These are phyloP conservation scores for Bretziella fagacearum DNA, from an alignment of 2,329 filamentous ascomycete genomes.

Conservation along the genomic window DNA sequence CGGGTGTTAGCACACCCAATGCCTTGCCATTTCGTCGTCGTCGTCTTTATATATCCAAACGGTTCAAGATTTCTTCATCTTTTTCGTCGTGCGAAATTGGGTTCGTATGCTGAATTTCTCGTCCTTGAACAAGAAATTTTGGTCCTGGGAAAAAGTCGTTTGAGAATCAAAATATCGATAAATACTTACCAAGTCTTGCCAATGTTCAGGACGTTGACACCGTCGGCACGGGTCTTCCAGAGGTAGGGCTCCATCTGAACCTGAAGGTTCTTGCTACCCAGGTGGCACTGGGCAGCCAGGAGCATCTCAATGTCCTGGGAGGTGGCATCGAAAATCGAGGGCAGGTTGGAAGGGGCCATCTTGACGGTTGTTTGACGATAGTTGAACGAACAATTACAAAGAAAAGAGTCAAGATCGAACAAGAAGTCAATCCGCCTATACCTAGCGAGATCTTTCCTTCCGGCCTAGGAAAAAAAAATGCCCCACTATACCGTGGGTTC, in stretches of 20 bases:
- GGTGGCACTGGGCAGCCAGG: conserved; percentile 87
- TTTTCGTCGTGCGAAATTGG: neutral
- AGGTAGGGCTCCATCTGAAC: conserved; percentile 99
- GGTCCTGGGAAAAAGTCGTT: no score
- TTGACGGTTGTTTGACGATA: conserved; percentile 37
- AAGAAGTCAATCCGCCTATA: conserved; percentile 19
- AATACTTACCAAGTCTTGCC: conserved; percentile 90
- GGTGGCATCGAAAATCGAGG: conserved; percentile 90
- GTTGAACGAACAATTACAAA: conserved; percentile 18
- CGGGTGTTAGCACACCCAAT: conserved; percentile 17
- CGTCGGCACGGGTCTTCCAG: conserved; percentile 98
- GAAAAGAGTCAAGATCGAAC: conserved; percentile 18
- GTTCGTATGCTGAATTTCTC: neutral
- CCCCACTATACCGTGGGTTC: conserved; percentile 3
- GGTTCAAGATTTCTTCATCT: neutral
- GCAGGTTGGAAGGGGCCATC: conserved; percentile 92
- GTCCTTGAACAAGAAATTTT: no score
- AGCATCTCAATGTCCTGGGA: conserved; percentile 99
- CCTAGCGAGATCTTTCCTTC: conserved; percentile 25
- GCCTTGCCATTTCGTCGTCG: neutral
- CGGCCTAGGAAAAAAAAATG: neutral
- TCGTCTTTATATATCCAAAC: neutral
- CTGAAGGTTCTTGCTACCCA: conserved; percentile 98
- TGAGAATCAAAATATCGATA: neutral
- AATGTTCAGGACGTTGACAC: conserved; percentile 98